These are phyloP conservation scores for Trichodelitschia bisporula DNA, from an alignment of 495 filamentous ascomycete genomes.

Conservation along the genomic window DNA sequence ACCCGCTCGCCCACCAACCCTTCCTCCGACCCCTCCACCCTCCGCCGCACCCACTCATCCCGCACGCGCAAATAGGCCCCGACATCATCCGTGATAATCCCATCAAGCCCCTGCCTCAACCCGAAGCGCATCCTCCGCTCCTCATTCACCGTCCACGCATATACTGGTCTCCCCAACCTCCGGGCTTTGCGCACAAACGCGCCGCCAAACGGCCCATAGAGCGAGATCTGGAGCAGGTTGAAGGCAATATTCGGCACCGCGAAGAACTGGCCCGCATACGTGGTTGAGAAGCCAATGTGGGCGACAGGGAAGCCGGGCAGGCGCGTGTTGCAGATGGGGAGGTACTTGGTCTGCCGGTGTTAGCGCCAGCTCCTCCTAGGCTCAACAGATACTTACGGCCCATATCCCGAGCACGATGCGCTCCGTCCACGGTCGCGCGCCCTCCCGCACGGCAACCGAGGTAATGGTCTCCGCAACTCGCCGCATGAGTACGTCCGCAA, in stretches of 20 bases:
- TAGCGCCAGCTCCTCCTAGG: background rate
- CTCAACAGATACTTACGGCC: constrained; percentile 25
- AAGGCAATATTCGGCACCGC: constrained; percentile 35
- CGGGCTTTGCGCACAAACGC: constrained; percentile 37
- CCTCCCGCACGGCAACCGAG: constrained; percentile 20
- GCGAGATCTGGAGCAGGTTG: constrained; percentile 41
- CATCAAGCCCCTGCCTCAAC: constrained; percentile 26
- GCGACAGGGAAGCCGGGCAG: constrained; percentile 42
- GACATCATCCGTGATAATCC: constrained; percentile 34
- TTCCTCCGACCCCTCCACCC: too few relatives aligned
- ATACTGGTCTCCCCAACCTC: constrained; percentile 29
- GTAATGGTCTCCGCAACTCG: constrained; percentile 34
- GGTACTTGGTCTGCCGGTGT: constrained; percentile 26
- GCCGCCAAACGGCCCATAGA: constrained; percentile 37
- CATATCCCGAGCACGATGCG: constrained; percentile 61
- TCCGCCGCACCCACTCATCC: too few relatives aligned
- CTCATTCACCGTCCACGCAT: constrained; percentile 71
- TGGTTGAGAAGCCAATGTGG: constrained; percentile 46
- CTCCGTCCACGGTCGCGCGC: constrained; percentile 35
- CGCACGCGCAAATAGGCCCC: too few relatives aligned
- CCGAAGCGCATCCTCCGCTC: constrained; percentile 50
- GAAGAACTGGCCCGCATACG: constrained; percentile 47
- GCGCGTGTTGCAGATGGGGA: constrained; percentile 30
- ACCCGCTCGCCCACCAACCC: too few relatives aligned
- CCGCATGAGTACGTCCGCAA: constrained; percentile 42